Evolutionary conservation across 306 rosid species (phyloP), one percentile per base, ranked within the genome.

Genomic region (Quercus wislizeni): DNA sequence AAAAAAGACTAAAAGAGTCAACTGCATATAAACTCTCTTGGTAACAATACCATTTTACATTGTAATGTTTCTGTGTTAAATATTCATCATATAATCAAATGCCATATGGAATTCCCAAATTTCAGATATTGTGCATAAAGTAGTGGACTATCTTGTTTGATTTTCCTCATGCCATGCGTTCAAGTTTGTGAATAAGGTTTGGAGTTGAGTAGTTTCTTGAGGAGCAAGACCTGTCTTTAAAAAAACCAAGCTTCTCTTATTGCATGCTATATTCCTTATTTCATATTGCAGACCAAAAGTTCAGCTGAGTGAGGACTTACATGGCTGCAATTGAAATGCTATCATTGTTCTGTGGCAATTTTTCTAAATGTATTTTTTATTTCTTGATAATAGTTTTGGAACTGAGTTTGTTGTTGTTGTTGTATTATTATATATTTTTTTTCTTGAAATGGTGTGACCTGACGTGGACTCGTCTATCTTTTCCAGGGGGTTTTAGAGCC

Each of bases 401-500:
- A 41, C 46, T 41, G 46, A 41, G 46, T 8, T 41, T 7, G 46
- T n/a, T 67, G 27, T 65, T 21, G 71, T 67, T 67, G 1, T 67
- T 19, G 15, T 35, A 1, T 67, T 13, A n/a, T 9, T 30, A 3
- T 27, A 21, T 21, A 21, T 64, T 64, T 30, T 7, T 2, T 8
- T 31, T 10, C 17, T 64, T 25, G 43, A 30, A 64, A 64, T 17
- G 70, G 43, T 64, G 71, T 28, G 3, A n/a, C 71, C 8, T 65
- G 8, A 14, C 18, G 46, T 31, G 19, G 69, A 28, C 63, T 30
- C 5, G 19, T 83, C 76, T 74, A 5, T 84, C 55, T 85, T 79
- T 79, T 89, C 87, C 86, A 96, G 99, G 99, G 85, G 99, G 99
- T 4, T 81, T 96, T 55, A 91, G 73, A 87, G 97, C 94, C 81